phyloP scores from a whole-genome alignment of 1,284 basidiomycete genomes.

The Puccinia brachypodii region DNA sequence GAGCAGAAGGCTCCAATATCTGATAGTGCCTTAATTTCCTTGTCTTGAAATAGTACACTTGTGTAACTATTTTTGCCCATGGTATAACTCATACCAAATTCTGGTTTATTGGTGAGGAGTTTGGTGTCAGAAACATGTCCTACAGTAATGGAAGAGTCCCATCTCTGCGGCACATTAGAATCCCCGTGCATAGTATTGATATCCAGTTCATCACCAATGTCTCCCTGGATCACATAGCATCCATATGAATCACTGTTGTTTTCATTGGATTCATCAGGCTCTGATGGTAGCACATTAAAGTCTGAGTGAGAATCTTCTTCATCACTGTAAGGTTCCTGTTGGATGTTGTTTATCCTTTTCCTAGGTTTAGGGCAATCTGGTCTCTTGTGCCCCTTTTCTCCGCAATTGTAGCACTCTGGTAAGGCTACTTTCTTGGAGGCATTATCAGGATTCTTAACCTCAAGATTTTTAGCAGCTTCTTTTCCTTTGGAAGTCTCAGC shows the following conservation, averaged over 20 bases:
- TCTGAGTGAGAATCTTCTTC: not conserved
- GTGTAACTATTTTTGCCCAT: no score
- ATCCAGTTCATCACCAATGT: not conserved
- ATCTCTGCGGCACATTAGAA: no score
- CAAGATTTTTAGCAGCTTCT: not conserved
- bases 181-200: not conserved
- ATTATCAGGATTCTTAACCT: not conserved
- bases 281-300: not conserved
- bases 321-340: no score
- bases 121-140: no score
- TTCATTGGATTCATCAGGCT: not conserved
- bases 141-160: no score
- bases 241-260: not conserved
- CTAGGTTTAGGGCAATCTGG: not conserved
- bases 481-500: not conserved
- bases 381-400: not conserved
- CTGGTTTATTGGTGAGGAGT: no score
- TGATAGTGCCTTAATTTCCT: no score
- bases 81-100: no score
- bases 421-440: not conserved
- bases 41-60: no score
- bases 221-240: not conserved
- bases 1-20: no score
- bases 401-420: slow-evolving; percentile 2
- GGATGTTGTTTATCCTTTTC: not conserved